Base-by-base conservation (phyloP, 768 basidiomycete genomes). In the Suillus lakei region DNA sequence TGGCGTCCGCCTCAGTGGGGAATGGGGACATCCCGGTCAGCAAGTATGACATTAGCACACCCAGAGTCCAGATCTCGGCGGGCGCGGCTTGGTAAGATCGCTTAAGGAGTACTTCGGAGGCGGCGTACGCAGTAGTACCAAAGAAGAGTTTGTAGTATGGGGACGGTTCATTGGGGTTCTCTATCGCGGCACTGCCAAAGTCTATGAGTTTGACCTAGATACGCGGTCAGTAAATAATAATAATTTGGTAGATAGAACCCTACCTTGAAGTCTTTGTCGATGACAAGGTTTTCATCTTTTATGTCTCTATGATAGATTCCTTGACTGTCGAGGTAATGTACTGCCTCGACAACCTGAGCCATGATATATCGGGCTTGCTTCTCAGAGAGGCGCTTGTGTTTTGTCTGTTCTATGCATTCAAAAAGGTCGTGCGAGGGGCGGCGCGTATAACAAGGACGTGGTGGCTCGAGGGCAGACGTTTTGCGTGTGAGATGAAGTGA, bases 11-110 rank as follows among this genome's bases (percentile, higher is more conserved):
- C 68, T 91, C 91, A 21, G 92, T 92, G 55, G 94, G 93, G 76
- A 99, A 99, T 2, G 96, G 96, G 21, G 97, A 92, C 66, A 91
- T 83, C 4, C 97, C 97, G 23, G 95, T 96, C 60, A 99, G 86
- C 63, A 99, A 85, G 75, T 95, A 98, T 54, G 95, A 97, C 70
- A 99, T 88, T 63, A 99, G 86, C 39, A 99, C 93, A 21, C 97
- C 97, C 28, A 98, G 86, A 9, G 92, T 94, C 97, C 97, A 99
- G 51, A 99, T 88, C 76, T 99, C 97, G 30, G 95, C 95, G 44
- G 96, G 96, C 0, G 95, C 89, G 0, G 97, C 96, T 66, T 92
- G 93, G 74, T 99, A 98, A 13, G 88, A 85, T 73, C 88, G 88
- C 76, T 95, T 95, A 36, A 86, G 87, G 53, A 99, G 88, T 68